These are phyloP conservation scores for Phlebiopsis flavidoalba DNA, from an alignment of 768 basidiomycete genomes.

Conservation along the genomic window DNA sequence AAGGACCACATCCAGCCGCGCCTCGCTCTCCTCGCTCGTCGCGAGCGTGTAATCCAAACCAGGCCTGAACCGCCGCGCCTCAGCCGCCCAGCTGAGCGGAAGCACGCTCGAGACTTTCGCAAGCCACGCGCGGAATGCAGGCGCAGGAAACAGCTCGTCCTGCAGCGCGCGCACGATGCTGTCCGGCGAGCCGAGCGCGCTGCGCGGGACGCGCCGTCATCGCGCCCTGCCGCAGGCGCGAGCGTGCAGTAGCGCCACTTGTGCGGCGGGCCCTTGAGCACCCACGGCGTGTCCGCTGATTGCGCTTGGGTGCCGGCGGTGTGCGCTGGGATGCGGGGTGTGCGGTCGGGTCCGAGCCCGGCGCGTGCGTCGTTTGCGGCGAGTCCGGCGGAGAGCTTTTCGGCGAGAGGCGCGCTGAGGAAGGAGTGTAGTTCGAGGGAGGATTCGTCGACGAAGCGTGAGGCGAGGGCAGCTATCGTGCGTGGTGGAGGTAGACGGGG, in stretches of 20 bases:
- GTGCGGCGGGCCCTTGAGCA: slow-evolving; percentile 81
- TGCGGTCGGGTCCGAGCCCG: slow-evolving; percentile 48
- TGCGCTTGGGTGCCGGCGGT: slow-evolving; percentile 43
- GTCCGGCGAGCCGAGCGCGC: slow-evolving; percentile 47
- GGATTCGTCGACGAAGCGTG: slow-evolving; percentile 81
- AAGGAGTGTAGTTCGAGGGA: slow-evolving; percentile 87
- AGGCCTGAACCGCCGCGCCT: slow-evolving; percentile 85
- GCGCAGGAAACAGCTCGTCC: slow-evolving; percentile 70
- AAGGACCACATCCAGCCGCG: slow-evolving; percentile 80
- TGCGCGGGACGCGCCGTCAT: slow-evolving; percentile 47
- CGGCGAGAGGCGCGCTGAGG: slow-evolving; percentile 64
- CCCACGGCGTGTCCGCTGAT: slow-evolving; percentile 41
- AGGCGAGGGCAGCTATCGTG: slow-evolving; percentile 74
- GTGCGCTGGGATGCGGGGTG: slow-evolving; percentile 59
- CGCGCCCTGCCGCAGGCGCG: slow-evolving; percentile 26
- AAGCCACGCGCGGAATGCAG: slow-evolving; percentile 91
- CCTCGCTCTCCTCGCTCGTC: slow-evolving; percentile 76
- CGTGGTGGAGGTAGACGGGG: slow-evolving; percentile 84
- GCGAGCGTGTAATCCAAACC: slow-evolving; percentile 95
- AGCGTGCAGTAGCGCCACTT: slow-evolving; percentile 91
- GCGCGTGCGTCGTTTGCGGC: slow-evolving; percentile 60
- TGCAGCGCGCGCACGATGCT: slow-evolving; percentile 64
- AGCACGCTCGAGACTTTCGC: slow-evolving; percentile 65
- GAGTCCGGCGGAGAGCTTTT: slow-evolving; percentile 59
- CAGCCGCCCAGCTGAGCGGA: slow-evolving; percentile 65